phyloP scores from a whole-genome alignment of 2,329 filamentous ascomycete species.

The Neodidymelliopsis sp. region DNA sequence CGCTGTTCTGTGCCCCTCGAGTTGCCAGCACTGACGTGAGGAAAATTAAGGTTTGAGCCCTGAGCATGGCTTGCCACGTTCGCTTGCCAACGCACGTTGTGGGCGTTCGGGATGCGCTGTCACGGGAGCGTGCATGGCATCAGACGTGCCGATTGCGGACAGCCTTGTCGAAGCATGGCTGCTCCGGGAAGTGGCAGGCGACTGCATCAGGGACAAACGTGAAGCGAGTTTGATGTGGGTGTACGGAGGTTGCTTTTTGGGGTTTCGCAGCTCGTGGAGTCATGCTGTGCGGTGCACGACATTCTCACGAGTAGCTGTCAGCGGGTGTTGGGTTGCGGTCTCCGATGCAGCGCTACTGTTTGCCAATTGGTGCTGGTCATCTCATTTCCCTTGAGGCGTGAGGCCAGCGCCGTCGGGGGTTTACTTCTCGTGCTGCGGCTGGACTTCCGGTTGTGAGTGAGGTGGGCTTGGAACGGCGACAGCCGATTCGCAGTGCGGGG shows the following conservation, averaged over 20 bases:
- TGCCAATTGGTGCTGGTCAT: neutral
- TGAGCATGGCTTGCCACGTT: constrained; percentile 17
- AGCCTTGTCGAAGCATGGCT: constrained; percentile 14
- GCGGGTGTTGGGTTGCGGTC: neutral
- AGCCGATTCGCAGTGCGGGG: constrained; percentile 20
- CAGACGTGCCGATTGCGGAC: constrained; percentile 10
- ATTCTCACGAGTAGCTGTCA: neutral
- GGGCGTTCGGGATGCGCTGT: constrained; percentile 18
- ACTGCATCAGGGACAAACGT: neutral
- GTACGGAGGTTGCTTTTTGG: constrained; percentile 5
- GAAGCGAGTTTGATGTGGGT: constrained; percentile 5
- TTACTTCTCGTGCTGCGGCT: constrained; percentile 18
- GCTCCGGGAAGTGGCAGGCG: constrained; percentile 5
- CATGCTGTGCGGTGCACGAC: neutral
- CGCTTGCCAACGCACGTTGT: constrained; percentile 21
- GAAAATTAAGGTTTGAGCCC: constrained; percentile 15
- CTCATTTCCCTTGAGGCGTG: neutral
- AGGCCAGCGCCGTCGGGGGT: constrained; percentile 7
- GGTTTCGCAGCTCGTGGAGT: neutral
- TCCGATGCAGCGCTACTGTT: neutral
- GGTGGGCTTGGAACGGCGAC: constrained; percentile 11
- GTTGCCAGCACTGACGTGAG: constrained; percentile 11
- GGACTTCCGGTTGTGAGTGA: constrained; percentile 5
- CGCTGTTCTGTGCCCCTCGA: constrained; percentile 11
- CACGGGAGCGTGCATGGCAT: constrained; percentile 7